Conservation (phyloP, 805 yeast species). For the Vanderwaltozyma tropicalis region DNA sequence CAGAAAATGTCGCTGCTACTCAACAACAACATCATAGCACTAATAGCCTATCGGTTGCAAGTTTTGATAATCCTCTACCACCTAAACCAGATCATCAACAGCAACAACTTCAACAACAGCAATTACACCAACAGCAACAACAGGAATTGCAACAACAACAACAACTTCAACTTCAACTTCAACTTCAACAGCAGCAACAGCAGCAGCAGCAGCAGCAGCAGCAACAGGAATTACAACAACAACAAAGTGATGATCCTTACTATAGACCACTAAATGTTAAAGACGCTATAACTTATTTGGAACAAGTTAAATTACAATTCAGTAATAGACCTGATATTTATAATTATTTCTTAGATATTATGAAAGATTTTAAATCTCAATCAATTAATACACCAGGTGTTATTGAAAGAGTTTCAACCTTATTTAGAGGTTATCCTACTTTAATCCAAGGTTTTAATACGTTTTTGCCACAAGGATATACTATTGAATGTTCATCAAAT, state of each 20-base stretch:
- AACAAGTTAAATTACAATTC: constrained; percentile 90
- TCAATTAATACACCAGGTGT: constrained; percentile 97
- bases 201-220: constrained; percentile 6
- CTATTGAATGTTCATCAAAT: constrained; percentile 81
- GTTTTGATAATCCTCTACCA: constrained; percentile 24
- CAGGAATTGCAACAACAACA: neutral
- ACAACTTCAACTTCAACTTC: neutral
- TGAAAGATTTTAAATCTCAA: constrained; percentile 98
- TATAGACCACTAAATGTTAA: constrained; percentile 86
- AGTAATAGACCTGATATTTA: constrained; percentile 89
- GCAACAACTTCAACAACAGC: neutral
- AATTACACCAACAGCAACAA: neutral
- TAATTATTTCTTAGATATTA: constrained; percentile 89
- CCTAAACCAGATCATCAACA: constrained; percentile 9
- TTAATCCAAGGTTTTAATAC: constrained; percentile 96
- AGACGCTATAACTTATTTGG: constrained; percentile 91
- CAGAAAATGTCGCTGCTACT: constrained; percentile 6
- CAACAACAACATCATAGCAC: constrained; percentile 8
- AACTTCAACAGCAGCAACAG: constrained; percentile 1
- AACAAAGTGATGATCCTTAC: constrained; percentile 15
- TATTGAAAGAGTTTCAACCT: constrained; percentile 82
- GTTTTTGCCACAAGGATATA: constrained; percentile 91
- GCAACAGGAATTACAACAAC: constrained; percentile 13
- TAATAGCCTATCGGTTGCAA: constrained; percentile 16
- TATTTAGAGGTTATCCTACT: constrained; percentile 87